Evolutionary conservation across 306 rosid genomes (phyloP).

Genomic region (Cucumis melo): DNA sequence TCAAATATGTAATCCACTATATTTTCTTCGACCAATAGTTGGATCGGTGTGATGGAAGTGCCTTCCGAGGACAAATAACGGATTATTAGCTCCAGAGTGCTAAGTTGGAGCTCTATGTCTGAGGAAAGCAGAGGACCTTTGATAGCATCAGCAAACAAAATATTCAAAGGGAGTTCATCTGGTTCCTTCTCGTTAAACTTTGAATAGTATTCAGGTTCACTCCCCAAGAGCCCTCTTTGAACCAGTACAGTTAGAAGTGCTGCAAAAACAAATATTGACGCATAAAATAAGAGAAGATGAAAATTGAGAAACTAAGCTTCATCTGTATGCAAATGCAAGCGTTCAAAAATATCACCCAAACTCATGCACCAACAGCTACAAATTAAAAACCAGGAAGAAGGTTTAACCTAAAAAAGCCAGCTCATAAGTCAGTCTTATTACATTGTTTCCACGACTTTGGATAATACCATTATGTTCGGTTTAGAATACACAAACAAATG

Average conservation of each 20-base stretch:
- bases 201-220: constrained; percentile 29
- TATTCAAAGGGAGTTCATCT: constrained; percentile 33
- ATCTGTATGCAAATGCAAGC: neutral
- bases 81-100: constrained; percentile 55
- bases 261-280: constrained; percentile 17
- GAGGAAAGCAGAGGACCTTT: constrained; percentile 87
- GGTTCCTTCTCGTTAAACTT: constrained; percentile 24
- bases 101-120: constrained; percentile 59
- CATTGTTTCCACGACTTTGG: neutral
- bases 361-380: neutral
- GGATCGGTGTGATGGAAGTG: constrained; percentile 42
- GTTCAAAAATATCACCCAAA: neutral
- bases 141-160: constrained; percentile 75
- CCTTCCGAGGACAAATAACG: constrained; percentile 54
- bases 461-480: neutral
- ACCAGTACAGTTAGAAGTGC: constrained; percentile 72
- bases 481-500: neutral
- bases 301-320: neutral
- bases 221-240: constrained; percentile 44
- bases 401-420: neutral
- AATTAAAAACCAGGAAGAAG: neutral
- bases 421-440: neutral
- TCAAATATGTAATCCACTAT: constrained; percentile 92
- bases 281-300: neutral
- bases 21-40: constrained; percentile 70